phyloP scores from a whole-genome alignment of 805 yeast genomes.

The Candida tibetensis region DNA sequence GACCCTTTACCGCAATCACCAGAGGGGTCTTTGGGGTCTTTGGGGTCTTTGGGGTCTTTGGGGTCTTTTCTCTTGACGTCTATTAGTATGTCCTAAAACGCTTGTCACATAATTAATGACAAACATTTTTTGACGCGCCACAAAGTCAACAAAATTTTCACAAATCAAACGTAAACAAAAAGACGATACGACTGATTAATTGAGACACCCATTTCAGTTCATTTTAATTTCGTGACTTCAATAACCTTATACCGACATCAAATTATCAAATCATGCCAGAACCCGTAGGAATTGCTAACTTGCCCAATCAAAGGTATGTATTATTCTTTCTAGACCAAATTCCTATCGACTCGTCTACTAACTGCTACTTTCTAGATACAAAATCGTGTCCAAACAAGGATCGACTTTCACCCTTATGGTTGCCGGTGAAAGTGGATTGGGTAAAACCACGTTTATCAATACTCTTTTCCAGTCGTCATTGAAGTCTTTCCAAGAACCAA shows the following conservation, averaged over 20 bases:
- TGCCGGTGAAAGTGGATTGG: slow-evolving; percentile 89
- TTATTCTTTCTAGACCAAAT: slow-evolving; percentile 1
- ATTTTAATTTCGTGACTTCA: too few relatives aligned
- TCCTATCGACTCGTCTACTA: slow-evolving; percentile 1
- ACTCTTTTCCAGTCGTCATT: slow-evolving; percentile 76
- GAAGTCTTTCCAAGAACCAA: slow-evolving; percentile 55
- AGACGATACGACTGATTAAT: neutral
- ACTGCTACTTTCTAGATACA: slow-evolving; percentile 45
- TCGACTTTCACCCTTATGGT: slow-evolving; percentile 79
- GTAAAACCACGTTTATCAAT: slow-evolving; percentile 88
- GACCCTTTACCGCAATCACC: too few relatives aligned
- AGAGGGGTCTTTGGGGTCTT: too few relatives aligned
- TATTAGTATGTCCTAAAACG: too few relatives aligned
- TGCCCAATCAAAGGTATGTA: slow-evolving; percentile 69
- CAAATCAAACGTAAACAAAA: neutral
- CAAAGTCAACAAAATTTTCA: neutral
- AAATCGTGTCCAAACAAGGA: slow-evolving; percentile 71
- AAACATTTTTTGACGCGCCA: neutral
- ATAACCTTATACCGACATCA: neutral
- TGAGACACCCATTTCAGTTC: neutral
- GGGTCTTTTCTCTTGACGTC: too few relatives aligned
- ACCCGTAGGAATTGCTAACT: slow-evolving; percentile 66
- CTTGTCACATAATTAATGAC: too few relatives aligned
- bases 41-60: too few relatives aligned
- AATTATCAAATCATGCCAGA: slow-evolving; percentile 38